A percentile compares a stretch with the other conserved stretches of the same genome.
phyloP scores from a whole-genome alignment of 2,329 filamentous ascomycete genomes.

The Ophiostoma perfectum region DNA sequence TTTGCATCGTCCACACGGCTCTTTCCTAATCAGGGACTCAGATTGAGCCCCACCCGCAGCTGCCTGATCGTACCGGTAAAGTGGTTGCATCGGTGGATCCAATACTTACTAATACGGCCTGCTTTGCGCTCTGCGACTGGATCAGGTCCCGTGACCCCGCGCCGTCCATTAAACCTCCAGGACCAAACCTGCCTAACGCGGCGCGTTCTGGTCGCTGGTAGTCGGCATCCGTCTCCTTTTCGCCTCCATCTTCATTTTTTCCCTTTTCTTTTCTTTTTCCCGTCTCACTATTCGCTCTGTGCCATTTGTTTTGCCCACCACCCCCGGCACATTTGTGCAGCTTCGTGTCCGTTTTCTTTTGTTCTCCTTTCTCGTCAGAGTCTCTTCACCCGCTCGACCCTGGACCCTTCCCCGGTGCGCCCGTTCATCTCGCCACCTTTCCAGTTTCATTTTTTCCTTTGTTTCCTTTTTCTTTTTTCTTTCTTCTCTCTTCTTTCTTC shows the following conservation, averaged over 20 bases:
- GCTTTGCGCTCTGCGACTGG: neutral
- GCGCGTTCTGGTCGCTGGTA: conserved; percentile 19
- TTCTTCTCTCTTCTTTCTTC: too few relatives aligned
- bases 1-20: neutral
- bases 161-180: conserved; percentile 18
- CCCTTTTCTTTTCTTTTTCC: neutral
- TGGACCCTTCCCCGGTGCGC: too few relatives aligned
- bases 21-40: neutral
- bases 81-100: conserved; percentile 9
- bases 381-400: too few relatives aligned
- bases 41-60: neutral
- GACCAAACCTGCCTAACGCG: conserved; percentile 15
- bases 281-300: neutral
- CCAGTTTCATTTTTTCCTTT: too few relatives aligned
- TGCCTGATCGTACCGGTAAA: conserved; percentile 4
- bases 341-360: too few relatives aligned
- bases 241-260: neutral
- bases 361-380: too few relatives aligned
- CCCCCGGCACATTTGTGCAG: too few relatives aligned
- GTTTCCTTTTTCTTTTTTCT: too few relatives aligned
- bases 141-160: conserved; percentile 25
- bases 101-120: neutral
- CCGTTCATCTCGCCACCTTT: too few relatives aligned
- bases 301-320: too few relatives aligned
- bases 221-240: conserved; percentile 2